Conservation (phyloP, 345 rosid species). For the Populus ilicifolia region DNA sequence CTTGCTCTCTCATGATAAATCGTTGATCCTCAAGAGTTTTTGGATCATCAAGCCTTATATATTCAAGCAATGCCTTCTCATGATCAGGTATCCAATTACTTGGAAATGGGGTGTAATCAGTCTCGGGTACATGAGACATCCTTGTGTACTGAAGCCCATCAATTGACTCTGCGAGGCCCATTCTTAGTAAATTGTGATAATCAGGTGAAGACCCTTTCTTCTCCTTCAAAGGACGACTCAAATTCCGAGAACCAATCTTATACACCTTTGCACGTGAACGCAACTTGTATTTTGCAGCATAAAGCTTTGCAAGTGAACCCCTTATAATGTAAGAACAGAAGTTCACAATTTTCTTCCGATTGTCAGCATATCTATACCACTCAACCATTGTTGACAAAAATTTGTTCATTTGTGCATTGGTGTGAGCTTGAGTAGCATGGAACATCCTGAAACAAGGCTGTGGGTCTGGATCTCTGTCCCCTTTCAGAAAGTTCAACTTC, state of each 20-base stretch:
- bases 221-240: constrained; percentile 81
- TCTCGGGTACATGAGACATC: constrained; percentile 91
- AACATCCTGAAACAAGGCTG: constrained; percentile 98
- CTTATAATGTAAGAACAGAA: constrained; percentile 84
- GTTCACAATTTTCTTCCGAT: constrained; percentile 79
- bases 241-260: constrained; percentile 57
- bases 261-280: constrained; percentile 92
- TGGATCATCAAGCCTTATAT: constrained; percentile 68
- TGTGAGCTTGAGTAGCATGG: constrained; percentile 94
- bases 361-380: constrained; percentile 92
- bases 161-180: constrained; percentile 88
- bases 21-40: constrained; percentile 74
- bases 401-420: constrained; percentile 93
- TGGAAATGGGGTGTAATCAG: constrained; percentile 85
- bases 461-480: constrained; percentile 93
- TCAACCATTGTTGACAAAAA: constrained; percentile 79
- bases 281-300: constrained; percentile 93
- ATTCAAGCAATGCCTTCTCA: constrained; percentile 75
- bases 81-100: constrained; percentile 87
- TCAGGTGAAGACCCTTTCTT: constrained; percentile 89
- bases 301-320: constrained; percentile 91
- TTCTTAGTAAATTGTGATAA: constrained; percentile 73
- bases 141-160: constrained; percentile 91
- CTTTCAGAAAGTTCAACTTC: constrained; percentile 75
- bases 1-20: constrained; percentile 58